Evolutionary conservation across 495 filamentous ascomycete genomes (phyloP).

Genomic region (Aspergillus haitiensis): DNA sequence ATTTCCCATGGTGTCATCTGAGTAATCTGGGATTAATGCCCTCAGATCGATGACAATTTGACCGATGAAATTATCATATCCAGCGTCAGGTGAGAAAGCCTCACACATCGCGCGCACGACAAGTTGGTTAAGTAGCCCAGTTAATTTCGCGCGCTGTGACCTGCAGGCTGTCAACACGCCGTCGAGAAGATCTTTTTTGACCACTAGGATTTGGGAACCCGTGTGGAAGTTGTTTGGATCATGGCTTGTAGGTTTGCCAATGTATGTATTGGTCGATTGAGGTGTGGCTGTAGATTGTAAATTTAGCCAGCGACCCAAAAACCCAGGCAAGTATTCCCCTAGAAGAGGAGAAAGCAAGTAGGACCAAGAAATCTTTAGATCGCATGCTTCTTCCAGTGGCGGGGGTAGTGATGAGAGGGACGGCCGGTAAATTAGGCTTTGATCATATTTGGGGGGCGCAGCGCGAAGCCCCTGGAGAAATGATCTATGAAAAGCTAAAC

Average conservation of each 20-base stretch:
- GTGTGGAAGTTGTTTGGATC: slow-evolving; percentile 14
- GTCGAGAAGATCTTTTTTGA: slow-evolving; percentile 1
- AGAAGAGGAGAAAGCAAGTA: slow-evolving; percentile 18
- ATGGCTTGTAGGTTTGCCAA: slow-evolving; percentile 12
- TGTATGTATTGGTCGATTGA: not conserved
- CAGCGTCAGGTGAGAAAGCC: slow-evolving; percentile 2
- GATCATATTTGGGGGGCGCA: not conserved
- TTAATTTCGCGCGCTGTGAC: slow-evolving; percentile 17
- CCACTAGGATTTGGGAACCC: slow-evolving; percentile 14
- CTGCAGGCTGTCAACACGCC: slow-evolving; percentile 16
- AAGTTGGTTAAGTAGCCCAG: slow-evolving; percentile 21
- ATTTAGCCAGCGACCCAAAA: not conserved
- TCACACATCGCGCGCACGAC: slow-evolving; percentile 20
- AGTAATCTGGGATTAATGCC: slow-evolving; percentile 11
- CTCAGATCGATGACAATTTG: slow-evolving; percentile 23
- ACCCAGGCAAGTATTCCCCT: slow-evolving; percentile 12
- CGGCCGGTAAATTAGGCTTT: slow-evolving; percentile 3
- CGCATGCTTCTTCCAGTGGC: slow-evolving; percentile 21
- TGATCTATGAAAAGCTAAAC: slow-evolving; percentile 20
- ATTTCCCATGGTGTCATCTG: slow-evolving; percentile 19
- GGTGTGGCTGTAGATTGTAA: not conserved
- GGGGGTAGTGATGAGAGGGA: slow-evolving; percentile 8
- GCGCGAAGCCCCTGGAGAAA: slow-evolving; percentile 20
- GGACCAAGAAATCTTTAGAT: slow-evolving; percentile 17
- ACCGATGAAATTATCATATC: slow-evolving; percentile 14